Evolutionary conservation across 129 eudicot genomes (phyloP), one percentile per base, ranked within the genome.

Genomic region (carrot (Daucus carota)): DNA sequence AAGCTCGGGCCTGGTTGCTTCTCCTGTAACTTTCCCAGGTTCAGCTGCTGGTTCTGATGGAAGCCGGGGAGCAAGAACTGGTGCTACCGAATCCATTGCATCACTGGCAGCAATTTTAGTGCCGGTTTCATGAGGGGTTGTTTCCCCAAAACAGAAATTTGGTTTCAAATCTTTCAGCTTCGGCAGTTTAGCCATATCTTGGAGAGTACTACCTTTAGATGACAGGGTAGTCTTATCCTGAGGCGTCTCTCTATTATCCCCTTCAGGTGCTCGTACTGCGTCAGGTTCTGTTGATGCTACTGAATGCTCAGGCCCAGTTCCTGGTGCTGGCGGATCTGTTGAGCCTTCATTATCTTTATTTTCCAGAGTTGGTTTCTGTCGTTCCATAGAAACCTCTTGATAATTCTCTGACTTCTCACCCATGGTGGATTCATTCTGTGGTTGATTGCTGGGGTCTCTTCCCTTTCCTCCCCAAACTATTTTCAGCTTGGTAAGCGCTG

Each of bases 391-490:
- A 46, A n/a, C 1, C 17, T 33, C 28, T 50, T 73, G 60, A 44
- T 17, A 7, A 26, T 45, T 73, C 36, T 26, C 26, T 29, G 14
- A 14, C 40, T 70, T 36, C 11, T 15, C 43, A 26, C 3, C 66
- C 66, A 3, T 15, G 10, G 3, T 67, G 63, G 73, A 73, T 3
- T 72, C 79, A 62, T 47, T 76, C 82, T 70, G 60, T 32, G 2
- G 59, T 85, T 76, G 78, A 4, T 12, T 73, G 12, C 22, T 67
- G 65, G 41, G 29, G 28, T 31, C 59, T n/a, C 70, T 72, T 34
- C 76, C 66, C 4, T 65, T 59, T 24, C 82, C 77, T 62, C 87
- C 87, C 92, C 92, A 88, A 16, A 79, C 79, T 59, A 88, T 75
- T 43, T 83, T 78, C 70, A 88, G 83, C 71, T 83, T 83, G 13